Evolutionary conservation across 2,329 filamentous ascomycete species (phyloP).

Genomic region (Colletotrichum destructivum): DNA sequence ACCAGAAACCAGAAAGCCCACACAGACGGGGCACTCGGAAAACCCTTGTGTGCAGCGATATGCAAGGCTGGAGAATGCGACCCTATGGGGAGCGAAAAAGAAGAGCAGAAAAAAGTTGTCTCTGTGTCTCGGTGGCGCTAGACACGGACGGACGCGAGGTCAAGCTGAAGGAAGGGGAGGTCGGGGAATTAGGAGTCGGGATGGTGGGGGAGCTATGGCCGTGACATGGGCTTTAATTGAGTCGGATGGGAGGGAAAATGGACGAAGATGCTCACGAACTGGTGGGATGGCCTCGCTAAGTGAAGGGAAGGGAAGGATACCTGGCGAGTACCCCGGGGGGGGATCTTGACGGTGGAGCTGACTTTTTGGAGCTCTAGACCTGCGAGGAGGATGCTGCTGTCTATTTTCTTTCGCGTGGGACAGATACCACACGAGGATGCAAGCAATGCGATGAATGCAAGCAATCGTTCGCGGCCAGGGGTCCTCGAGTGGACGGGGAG

Average conservation of each 20-base stretch:
- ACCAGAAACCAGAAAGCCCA: slow-evolving; percentile 9
- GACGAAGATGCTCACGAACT: slow-evolving; percentile 11
- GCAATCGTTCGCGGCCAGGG: slow-evolving; percentile 8
- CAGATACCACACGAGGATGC: neutral
- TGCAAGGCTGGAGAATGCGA: slow-evolving; percentile 30
- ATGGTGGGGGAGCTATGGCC: neutral
- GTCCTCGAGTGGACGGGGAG: slow-evolving; percentile 32
- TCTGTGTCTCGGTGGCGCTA: neutral
- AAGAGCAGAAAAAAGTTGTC: too few species aligned
- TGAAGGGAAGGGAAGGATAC: neutral
- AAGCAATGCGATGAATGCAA: slow-evolving; percentile 11
- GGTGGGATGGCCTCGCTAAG: neutral
- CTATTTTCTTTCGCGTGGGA: neutral
- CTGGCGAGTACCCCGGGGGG: neutral
- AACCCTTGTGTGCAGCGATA: slow-evolving; percentile 18
- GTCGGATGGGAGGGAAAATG: slow-evolving; percentile 1
- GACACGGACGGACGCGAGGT: neutral
- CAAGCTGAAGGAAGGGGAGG: neutral
- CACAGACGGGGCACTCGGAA: slow-evolving; percentile 8
- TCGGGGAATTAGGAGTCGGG: neutral
- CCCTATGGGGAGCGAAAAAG: too few species aligned
- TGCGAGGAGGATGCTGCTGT: neutral
- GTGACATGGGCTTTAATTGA: slow-evolving; percentile 19
- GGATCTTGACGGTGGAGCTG: neutral
- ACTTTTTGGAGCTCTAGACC: neutral